phyloP scores from a whole-genome alignment of 2,329 filamentous ascomycete species.

The Calonectria fujianensis region DNA sequence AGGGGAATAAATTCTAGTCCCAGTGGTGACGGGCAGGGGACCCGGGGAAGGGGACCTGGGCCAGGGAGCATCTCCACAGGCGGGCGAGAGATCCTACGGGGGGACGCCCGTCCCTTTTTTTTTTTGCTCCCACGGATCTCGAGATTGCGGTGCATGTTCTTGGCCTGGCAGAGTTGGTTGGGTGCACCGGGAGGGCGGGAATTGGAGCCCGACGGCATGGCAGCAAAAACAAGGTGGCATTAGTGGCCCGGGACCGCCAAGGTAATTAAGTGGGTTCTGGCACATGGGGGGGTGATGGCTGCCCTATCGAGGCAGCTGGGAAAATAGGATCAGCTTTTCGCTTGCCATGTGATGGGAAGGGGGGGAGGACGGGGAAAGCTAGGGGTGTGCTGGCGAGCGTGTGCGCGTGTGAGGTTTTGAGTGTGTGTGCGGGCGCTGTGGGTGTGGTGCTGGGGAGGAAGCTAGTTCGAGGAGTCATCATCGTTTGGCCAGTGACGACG shows the following conservation, averaged over 20 bases:
- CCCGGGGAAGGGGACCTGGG: conserved; percentile 1
- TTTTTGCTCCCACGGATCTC: conserved; percentile 1
- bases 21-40: conserved; percentile 14
- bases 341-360: conserved; percentile 33
- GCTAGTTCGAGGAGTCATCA: conserved; percentile 21
- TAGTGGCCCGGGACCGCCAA: conserved; percentile 49
- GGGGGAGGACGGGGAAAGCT: conserved; percentile 14
- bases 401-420: conserved; percentile 9
- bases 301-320: conserved; percentile 11
- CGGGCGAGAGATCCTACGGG: conserved; percentile 26
- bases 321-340: conserved; percentile 29
- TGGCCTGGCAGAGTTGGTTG: conserved; percentile 18
- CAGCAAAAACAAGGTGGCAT: conserved; percentile 56
- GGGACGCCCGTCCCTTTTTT: background rate
- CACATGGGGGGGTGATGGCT: conserved; percentile 16
- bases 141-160: conserved; percentile 22
- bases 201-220: conserved; percentile 39
- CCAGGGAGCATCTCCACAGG: conserved; percentile 1
- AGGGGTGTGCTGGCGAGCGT: conserved; percentile 18
- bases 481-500: conserved; percentile 25
- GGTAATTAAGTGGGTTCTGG: conserved; percentile 41
- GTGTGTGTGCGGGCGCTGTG: conserved; percentile 19
- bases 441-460: conserved; percentile 11
- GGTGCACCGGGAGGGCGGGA: conserved; percentile 39
- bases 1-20: background rate